Evolutionary conservation across 148 eudicot species (phyloP).

Genomic region (Rhododendron williamsianum): DNA sequence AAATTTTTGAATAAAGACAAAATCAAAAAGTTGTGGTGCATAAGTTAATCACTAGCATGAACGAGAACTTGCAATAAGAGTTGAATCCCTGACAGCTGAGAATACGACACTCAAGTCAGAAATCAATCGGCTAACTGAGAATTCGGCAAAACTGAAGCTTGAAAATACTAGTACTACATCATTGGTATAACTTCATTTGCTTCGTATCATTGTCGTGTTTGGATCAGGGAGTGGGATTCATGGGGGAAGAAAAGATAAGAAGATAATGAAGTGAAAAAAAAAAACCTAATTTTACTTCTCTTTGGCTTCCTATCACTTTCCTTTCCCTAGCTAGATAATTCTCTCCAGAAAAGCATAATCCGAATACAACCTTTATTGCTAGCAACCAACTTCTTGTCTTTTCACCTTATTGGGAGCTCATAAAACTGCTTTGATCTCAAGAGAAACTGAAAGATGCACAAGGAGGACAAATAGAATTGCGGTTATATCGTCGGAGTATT

Average conservation of each 20-base stretch:
- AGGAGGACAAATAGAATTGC: slow-evolving; percentile 27
- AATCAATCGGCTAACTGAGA: slow-evolving; percentile 50
- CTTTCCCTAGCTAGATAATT: background rate
- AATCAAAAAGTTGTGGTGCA: too few species aligned
- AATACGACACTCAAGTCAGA: slow-evolving; percentile 64
- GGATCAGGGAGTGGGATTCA: background rate
- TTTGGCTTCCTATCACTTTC: background rate
- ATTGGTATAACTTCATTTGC: slow-evolving; percentile 32
- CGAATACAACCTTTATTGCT: background rate
- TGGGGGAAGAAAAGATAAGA: background rate
- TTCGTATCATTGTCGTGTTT: background rate
- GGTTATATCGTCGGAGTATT: too few species aligned
- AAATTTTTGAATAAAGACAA: too few species aligned
- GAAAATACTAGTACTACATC: slow-evolving; percentile 44
- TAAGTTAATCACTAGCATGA: slow-evolving; percentile 16
- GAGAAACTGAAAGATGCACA: slow-evolving; percentile 44
- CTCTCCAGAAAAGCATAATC: background rate
- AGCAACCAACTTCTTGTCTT: background rate
- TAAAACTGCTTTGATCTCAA: slow-evolving; percentile 27
- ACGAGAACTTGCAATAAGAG: slow-evolving; percentile 57
- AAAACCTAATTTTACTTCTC: background rate
- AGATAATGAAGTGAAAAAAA: background rate
- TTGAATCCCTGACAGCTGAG: slow-evolving; percentile 60
- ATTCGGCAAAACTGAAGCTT: slow-evolving; percentile 57
- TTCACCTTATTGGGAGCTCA: background rate